phyloP scores from a whole-genome alignment of 1,284 basidiomycete genomes.

The Megacollybia platyphylla region DNA sequence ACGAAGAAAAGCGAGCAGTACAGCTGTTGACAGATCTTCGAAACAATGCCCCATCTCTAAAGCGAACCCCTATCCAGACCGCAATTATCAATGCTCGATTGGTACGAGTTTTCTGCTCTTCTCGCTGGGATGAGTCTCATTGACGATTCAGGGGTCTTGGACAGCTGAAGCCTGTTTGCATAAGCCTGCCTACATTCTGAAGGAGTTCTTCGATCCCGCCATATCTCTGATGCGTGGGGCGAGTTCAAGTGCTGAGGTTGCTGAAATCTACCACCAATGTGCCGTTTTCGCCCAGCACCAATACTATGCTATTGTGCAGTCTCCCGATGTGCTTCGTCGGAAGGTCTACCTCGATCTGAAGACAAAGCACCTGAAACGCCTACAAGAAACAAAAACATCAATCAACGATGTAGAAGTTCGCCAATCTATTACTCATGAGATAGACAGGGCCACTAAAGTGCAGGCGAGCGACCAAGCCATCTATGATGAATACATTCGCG shows the following conservation, averaged over 20 bases:
- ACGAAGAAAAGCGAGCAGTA: conserved; percentile 78
- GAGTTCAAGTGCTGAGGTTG: background rate
- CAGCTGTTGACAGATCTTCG: conserved; percentile 53
- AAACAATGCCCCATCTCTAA: conserved; percentile 5
- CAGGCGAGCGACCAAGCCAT: conserved; percentile 48
- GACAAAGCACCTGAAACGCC: conserved; percentile 44
- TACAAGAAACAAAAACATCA: conserved; percentile 10
- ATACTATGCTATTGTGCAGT: conserved; percentile 57
- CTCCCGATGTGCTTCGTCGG: conserved; percentile 62
- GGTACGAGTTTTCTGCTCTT: conserved; percentile 24
- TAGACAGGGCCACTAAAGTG: conserved; percentile 19
- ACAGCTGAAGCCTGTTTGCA: conserved; percentile 76
- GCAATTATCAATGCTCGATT: conserved; percentile 48
- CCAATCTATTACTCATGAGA: background rate
- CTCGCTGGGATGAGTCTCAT: background rate
- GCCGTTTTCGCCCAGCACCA: conserved; percentile 86
- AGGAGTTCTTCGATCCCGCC: conserved; percentile 61
- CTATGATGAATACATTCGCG: conserved; percentile 45
- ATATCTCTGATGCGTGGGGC: conserved; percentile 16
- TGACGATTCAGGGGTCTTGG: conserved; percentile 67
- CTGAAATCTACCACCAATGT: conserved; percentile 61
- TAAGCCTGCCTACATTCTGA: conserved; percentile 66
- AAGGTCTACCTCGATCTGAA: conserved; percentile 69
- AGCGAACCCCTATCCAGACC: conserved; percentile 13
- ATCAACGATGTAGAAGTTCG: background rate